Percentiles rank a stretch among this genome's conserved stretches.
phyloP scores from a whole-genome alignment of 2,329 filamentous ascomycete species.

The Didymella keratinophila region DNA sequence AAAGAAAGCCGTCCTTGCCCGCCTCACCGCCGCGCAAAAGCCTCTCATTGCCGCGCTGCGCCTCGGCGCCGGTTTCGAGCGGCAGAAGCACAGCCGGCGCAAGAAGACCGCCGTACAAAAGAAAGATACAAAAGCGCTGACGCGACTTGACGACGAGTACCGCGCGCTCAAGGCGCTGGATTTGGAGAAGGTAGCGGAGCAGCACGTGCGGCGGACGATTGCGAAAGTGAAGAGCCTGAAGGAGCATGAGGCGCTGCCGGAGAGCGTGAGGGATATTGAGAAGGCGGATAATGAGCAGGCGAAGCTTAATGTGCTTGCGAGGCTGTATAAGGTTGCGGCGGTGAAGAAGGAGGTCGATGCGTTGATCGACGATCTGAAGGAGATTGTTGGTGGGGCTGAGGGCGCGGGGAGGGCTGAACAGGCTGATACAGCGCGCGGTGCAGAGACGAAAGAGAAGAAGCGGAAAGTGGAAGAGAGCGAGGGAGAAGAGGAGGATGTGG shows the following conservation, averaged over 20 bases:
- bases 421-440: constrained; percentile 18
- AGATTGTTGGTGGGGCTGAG: constrained; percentile 39
- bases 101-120: constrained; percentile 62
- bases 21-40: constrained; percentile 63
- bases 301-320: constrained; percentile 64
- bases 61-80: constrained; percentile 76
- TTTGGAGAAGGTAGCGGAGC: constrained; percentile 57
- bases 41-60: constrained; percentile 72
- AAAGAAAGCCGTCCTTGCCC: constrained; percentile 47
- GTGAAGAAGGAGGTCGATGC: constrained; percentile 63
- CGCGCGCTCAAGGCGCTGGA: constrained; percentile 66
- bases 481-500: constrained; percentile 21
- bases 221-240: constrained; percentile 65
- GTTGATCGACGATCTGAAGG: constrained; percentile 54
- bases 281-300: constrained; percentile 55
- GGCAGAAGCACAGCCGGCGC: constrained; percentile 74
- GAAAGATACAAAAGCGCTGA: constrained; percentile 57
- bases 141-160: constrained; percentile 70
- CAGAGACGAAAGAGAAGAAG: constrained; percentile 30
- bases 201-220: constrained; percentile 65
- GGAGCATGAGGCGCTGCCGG: constrained; percentile 58
- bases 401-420: neutral
- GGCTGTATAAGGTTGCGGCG: constrained; percentile 67
- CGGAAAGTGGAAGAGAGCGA: constrained; percentile 12
- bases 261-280: constrained; percentile 45